Base-by-base conservation (phyloP, 2,329 filamentous ascomycete species). In the Dactylellina cionopaga region DNA sequence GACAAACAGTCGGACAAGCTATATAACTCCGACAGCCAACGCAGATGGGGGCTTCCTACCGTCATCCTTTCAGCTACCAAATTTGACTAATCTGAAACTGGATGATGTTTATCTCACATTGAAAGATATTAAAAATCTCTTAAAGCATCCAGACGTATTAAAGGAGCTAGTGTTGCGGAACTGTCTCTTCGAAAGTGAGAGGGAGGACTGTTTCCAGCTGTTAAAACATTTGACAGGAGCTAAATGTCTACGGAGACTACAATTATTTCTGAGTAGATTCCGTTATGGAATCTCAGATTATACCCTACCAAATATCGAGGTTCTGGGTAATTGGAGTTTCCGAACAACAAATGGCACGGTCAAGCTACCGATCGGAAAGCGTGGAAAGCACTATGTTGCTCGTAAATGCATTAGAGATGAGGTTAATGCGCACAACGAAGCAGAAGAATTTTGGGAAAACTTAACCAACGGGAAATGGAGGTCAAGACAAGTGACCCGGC, bases 51-150 rank as follows among this genome's bases (percentile, higher is more conserved):
- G 51, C 13, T 55, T 41, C 22, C 11, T 55, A 6, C 51, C 51
- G 1, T n/a, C 35, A 5, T 17, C 10, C 13, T 55, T 55, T 15
- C 13, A 55, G 4, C 22, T 55, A 9, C 33, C 33, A 5, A 41
- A 55, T 5, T 22, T 55, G 2, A 55, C 27, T 4, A 10, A 0
- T 5, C 33, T 55, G 13, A 35, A 55, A 1, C 17, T 55, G 51
- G 22, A 17, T 22, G 22, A 41, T 13, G 51, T 55, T 11, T 55
- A 35, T 17, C 13, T 55, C 5, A 41, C 33, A 27, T 17, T 55
- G 2, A 55, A 41, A 25, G 51, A 55, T 41, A 15, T 55, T 22
- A 55, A 41, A 22, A 19, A n/a, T n/a, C n/a, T n/a, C n/a, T n/a
- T n/a, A n/a, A n/a, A n/a, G n/a, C n/a, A n/a, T n/a, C n/a, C n/a